Evolutionary conservation across 768 basidiomycete species (phyloP), one percentile per base, ranked within the genome.

Genomic region (Calocybe gangraenosa): DNA sequence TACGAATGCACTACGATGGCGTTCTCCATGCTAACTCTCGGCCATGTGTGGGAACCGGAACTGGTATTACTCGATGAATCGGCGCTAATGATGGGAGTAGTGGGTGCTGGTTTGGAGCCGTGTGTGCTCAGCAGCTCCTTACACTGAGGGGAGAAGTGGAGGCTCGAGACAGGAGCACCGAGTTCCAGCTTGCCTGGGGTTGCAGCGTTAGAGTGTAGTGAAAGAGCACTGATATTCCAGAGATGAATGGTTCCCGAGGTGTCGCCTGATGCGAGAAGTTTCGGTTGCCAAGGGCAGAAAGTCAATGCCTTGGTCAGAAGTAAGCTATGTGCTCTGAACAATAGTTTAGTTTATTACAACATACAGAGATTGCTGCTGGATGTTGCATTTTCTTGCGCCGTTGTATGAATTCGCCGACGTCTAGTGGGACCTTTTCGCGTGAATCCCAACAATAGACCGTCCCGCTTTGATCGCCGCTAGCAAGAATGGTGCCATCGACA

Each of bases 211-310:
- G 68, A 51, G 37, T 74, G 68, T 22, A 70, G 17, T 62, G 70
- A 42, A 56, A 73, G 46, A 56, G 75, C 39, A 53, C 72, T 61
- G 57, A 78, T 53, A 52, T 74, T 75, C 80, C 79, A 82, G 40
- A 82, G 60, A 15, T 74, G 75, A 45, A 81, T 64, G 1, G 71
- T 69, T 19, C 78, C 76, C 10, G 73, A 70, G 2, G 73, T 68
- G 33, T 84, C 91, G 0, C 91, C 92, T 0, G 85, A 79, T 0
- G 89, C 88, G 35, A 94, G 76, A 2, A 91, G 68, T 14, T 81
- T 82, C 0, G 82, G 74, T 57, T 89, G 81, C 92, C 92, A 94
- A 0, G 92, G 88, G 50, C 85, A 91, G 83, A 92, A 95, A 1
- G 89, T 84, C 42, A 94, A 66, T 0, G 92, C 89, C 88, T 89